phyloP scores from a whole-genome alignment of 306 rosid genomes.

The Rubus parviflorus region DNA sequence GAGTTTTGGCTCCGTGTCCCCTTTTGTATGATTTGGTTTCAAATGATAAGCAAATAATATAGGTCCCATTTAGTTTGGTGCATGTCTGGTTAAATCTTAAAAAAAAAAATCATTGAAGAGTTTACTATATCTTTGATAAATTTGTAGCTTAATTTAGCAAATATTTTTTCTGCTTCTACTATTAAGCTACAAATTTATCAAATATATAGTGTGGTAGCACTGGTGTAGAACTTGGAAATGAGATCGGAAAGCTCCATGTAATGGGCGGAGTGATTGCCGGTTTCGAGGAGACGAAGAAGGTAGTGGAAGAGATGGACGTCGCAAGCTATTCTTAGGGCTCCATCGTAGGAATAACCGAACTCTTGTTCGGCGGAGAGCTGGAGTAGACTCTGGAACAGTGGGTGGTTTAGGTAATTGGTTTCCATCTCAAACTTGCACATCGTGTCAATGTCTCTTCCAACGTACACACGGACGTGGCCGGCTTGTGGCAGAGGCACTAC shows the following conservation, averaged over 20 bases:
- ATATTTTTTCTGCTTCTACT: no score
- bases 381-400: background rate
- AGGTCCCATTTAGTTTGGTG: no score
- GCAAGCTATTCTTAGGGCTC: slow-evolving; percentile 4
- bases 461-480: background rate
- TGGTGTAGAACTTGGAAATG: background rate
- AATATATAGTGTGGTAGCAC: no score
- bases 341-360: slow-evolving; percentile 2
- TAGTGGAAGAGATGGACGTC: background rate
- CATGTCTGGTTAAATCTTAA: no score
- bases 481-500: background rate
- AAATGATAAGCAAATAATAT: no score
- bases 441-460: background rate
- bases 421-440: background rate
- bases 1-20: no score
- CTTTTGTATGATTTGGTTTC: no score
- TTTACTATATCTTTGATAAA: no score
- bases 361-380: background rate
- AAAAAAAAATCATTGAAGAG: no score
- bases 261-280: background rate
- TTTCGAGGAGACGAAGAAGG: background rate
- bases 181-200: no score
- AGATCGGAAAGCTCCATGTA: slow-evolving; percentile 5
- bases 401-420: slow-evolving; percentile 1
- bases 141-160: no score